phyloP scores from a whole-genome alignment of 2,329 filamentous ascomycete species.

The Penicillium aurantiogriseum region DNA sequence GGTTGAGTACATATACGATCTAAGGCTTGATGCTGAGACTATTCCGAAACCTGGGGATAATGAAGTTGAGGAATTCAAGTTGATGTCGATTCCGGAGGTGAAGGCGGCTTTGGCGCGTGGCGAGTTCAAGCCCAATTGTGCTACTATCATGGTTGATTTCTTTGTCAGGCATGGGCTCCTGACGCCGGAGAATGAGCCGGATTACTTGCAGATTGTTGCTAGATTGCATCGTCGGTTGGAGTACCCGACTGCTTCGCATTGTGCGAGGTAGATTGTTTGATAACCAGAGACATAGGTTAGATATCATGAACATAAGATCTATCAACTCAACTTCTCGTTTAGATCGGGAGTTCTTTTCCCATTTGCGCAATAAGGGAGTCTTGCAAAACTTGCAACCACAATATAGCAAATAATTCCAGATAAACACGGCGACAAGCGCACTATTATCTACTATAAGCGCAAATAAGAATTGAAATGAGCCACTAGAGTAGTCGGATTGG shows the following conservation, averaged over 20 bases:
- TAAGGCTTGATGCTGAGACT: slow-evolving; percentile 69
- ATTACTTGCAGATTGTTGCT: slow-evolving; percentile 72
- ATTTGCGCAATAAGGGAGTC: not conserved
- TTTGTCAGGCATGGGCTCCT: slow-evolving; percentile 81
- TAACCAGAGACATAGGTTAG: not conserved
- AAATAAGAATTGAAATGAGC: not conserved
- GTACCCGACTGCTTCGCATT: slow-evolving; percentile 65
- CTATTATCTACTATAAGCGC: not conserved
- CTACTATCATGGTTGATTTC: slow-evolving; percentile 81
- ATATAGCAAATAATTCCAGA: not conserved
- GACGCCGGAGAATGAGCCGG: slow-evolving; percentile 72
- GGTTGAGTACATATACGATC: slow-evolving; percentile 85
- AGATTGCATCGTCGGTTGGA: slow-evolving; percentile 76
- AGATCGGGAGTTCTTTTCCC: not conserved
- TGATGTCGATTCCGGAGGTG: slow-evolving; percentile 76
- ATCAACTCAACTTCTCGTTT: not conserved
- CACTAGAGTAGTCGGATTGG: not conserved
- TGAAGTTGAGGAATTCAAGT: slow-evolving; percentile 81
- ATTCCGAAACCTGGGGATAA: slow-evolving; percentile 76
- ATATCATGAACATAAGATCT: not conserved
- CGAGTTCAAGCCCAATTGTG: slow-evolving; percentile 91
- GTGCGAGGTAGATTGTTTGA: slow-evolving; percentile 10
- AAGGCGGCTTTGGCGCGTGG: slow-evolving; percentile 66
- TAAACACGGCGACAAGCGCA: not conserved
- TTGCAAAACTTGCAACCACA: not conserved